phyloP scores from a whole-genome alignment of 2,329 filamentous ascomycete genomes.

The Fusarium staphyleae region DNA sequence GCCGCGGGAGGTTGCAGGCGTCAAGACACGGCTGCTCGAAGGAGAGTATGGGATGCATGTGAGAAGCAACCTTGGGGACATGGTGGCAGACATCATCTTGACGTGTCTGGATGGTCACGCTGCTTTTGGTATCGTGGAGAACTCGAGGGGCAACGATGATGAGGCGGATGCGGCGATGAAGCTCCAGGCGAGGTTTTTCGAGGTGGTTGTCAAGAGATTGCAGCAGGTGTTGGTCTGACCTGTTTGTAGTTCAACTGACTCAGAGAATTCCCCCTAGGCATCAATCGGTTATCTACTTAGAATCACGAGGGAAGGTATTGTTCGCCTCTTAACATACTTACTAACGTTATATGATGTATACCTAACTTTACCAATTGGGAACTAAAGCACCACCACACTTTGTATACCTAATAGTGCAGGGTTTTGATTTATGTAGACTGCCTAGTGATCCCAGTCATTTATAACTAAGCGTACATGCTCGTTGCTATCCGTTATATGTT shows the following conservation, averaged over 20 bases:
- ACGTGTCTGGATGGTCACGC: background rate
- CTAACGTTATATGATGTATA: too few relatives aligned
- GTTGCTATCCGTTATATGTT: too few relatives aligned
- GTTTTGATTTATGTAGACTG: too few relatives aligned
- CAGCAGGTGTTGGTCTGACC: background rate
- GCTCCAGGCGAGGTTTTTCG: slow-evolving; percentile 2
- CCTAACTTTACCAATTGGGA: too few relatives aligned
- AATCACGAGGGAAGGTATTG: too few relatives aligned
- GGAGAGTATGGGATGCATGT: background rate
- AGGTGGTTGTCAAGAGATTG: background rate
- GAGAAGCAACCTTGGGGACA: background rate
- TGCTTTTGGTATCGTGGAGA: background rate
- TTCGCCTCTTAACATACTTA: too few relatives aligned
- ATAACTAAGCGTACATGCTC: too few relatives aligned
- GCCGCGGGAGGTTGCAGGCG: background rate
- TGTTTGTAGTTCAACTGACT: background rate
- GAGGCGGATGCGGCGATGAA: background rate
- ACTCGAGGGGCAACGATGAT: background rate
- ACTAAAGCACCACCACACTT: too few relatives aligned
- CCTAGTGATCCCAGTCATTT: too few relatives aligned
- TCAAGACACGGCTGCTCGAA: background rate
- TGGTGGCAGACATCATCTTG: background rate
- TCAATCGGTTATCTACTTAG: too few relatives aligned
- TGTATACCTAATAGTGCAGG: too few relatives aligned
- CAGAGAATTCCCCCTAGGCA: too few relatives aligned